These are phyloP conservation scores for Curvularia sp. DNA, from an alignment of 2,329 filamentous ascomycete species.

Conservation along the genomic window DNA sequence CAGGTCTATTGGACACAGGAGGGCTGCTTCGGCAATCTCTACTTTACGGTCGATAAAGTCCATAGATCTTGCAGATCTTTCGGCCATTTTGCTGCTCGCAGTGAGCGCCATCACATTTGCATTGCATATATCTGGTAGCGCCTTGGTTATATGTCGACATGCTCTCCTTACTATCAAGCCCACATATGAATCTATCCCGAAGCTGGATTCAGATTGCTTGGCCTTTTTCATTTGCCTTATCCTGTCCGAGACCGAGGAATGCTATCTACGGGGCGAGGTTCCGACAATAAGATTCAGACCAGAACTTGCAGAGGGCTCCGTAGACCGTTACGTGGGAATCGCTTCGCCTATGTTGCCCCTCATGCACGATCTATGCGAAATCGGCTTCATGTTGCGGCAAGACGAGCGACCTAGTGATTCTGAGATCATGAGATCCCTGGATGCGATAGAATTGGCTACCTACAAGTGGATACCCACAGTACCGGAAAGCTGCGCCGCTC, in stretches of 20 bases:
- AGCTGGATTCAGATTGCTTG: slow-evolving; percentile 5
- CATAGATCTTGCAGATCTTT: slow-evolving; percentile 1
- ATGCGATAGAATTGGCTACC: slow-evolving; percentile 7
- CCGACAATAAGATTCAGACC: slow-evolving; percentile 9
- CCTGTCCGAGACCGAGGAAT: slow-evolving; percentile 8
- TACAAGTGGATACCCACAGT: slow-evolving; percentile 9
- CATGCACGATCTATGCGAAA: slow-evolving; percentile 8
- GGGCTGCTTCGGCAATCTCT: slow-evolving; percentile 11
- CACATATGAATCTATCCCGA: background rate
- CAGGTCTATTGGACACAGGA: slow-evolving; percentile 7
- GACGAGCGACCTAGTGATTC: background rate
- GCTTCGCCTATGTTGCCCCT: slow-evolving; percentile 9
- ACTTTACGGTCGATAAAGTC: slow-evolving; percentile 6
- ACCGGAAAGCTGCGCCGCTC: slow-evolving; percentile 1
- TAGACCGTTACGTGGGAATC: slow-evolving; percentile 15
- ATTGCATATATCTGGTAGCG: slow-evolving; percentile 8
- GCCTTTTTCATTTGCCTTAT: slow-evolving; percentile 13
- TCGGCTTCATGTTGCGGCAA: slow-evolving; percentile 6
- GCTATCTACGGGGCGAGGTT: slow-evolving; percentile 6
- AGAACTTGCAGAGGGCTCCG: background rate
- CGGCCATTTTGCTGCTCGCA: slow-evolving; percentile 6
- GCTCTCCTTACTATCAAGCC: slow-evolving; percentile 11
- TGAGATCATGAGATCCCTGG: background rate
- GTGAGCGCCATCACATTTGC: slow-evolving; percentile 15
- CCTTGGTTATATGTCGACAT: slow-evolving; percentile 9